Evolutionary conservation across 2,329 filamentous ascomycete species (phyloP).

Genomic region (Phoma herbarum): DNA sequence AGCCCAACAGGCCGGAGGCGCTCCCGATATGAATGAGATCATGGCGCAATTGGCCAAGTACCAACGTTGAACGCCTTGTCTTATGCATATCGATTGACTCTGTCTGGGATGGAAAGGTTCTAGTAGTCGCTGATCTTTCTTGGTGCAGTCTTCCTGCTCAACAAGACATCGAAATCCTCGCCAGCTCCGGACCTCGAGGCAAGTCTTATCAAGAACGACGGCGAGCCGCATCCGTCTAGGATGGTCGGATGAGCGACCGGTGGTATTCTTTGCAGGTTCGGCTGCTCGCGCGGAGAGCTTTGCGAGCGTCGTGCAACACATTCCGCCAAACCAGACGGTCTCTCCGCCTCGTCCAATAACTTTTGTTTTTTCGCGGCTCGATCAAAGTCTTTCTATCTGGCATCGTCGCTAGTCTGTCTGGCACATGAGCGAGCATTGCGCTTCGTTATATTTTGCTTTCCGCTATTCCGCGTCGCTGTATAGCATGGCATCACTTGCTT

Average conservation of each 20-base stretch:
- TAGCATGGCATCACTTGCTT: constrained; percentile 7
- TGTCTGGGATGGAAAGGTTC: not conserved
- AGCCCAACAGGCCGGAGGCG: constrained; percentile 32
- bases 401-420: constrained; percentile 1
- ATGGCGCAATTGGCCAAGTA: constrained; percentile 76
- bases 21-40: constrained; percentile 71
- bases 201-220: constrained; percentile 4
- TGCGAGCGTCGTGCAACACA: not conserved
- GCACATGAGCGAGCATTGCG: not conserved
- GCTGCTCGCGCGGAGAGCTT: not conserved
- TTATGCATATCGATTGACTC: constrained; percentile 6
- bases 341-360: not conserved
- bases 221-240: constrained; percentile 1
- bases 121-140: constrained; percentile 6
- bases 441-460: not conserved
- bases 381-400: not conserved
- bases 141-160: constrained; percentile 9
- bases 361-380: not conserved
- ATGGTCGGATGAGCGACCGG: not conserved
- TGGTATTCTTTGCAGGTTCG: not conserved
- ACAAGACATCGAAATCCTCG: constrained; percentile 6
- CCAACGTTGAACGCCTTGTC: constrained; percentile 55
- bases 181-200: constrained; percentile 7
- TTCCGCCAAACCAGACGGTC: not conserved
- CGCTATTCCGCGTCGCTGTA: constrained; percentile 4